phyloP scores from a whole-genome alignment of 2,329 filamentous ascomycete genomes.

The Elsinoe arachidis region DNA sequence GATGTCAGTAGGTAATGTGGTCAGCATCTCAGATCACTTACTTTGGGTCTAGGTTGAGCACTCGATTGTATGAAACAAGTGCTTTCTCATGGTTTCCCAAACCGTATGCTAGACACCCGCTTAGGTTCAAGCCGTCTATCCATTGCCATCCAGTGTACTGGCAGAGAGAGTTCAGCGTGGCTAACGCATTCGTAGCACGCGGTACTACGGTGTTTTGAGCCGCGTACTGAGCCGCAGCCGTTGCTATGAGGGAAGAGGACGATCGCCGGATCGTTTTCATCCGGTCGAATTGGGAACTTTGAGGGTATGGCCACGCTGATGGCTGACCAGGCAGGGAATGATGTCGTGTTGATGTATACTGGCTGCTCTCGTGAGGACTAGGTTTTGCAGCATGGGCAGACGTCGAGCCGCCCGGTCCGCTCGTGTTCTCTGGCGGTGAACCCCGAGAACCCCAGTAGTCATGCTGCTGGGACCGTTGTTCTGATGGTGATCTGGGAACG shows the following conservation, averaged over 20 bases:
- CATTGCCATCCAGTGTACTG: constrained; percentile 76
- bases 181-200: constrained; percentile 55
- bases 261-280: neutral
- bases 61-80: constrained; percentile 63
- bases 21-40: constrained; percentile 26
- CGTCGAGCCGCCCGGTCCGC: no score
- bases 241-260: neutral
- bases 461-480: neutral
- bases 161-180: constrained; percentile 65
- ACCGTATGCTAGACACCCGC: constrained; percentile 85
- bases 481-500: neutral
- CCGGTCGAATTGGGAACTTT: neutral
- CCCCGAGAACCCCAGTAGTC: neutral
- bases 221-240: neutral
- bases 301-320: neutral
- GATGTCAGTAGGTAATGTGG: constrained; percentile 15
- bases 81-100: constrained; percentile 75
- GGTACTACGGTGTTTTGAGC: constrained; percentile 8
- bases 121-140: constrained; percentile 86
- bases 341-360: neutral
- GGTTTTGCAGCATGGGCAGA: neutral
- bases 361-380: neutral
- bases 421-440: no score
- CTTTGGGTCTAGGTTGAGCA: constrained; percentile 50
- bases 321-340: neutral